phyloP scores from a whole-genome alignment of 2,329 filamentous ascomycete genomes.

The Fusarium continuum region DNA sequence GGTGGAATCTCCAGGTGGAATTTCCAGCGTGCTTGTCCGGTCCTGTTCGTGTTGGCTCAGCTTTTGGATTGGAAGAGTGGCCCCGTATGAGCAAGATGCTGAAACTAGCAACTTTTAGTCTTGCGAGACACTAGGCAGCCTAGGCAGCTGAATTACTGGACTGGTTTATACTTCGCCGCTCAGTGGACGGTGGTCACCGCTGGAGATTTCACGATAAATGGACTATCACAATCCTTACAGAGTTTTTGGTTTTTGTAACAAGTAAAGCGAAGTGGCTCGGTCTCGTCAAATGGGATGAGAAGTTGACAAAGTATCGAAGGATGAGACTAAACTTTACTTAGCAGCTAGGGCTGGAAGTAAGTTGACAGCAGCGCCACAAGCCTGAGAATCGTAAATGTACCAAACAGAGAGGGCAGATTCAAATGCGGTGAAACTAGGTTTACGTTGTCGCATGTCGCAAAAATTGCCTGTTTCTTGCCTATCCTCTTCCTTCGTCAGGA shows the following conservation, averaged over 20 bases:
- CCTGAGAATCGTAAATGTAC: slow-evolving; percentile 9
- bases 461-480: slow-evolving; percentile 15
- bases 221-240: too few species aligned
- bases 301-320: slow-evolving; percentile 15
- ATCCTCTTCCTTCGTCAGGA: slow-evolving; percentile 10
- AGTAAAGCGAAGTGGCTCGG: neutral
- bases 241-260: neutral
- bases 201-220: neutral
- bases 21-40: neutral
- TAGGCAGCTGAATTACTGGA: slow-evolving; percentile 14
- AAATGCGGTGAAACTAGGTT: neutral
- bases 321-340: slow-evolving; percentile 16
- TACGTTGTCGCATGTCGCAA: neutral
- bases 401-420: slow-evolving; percentile 14
- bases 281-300: neutral
- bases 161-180: neutral
- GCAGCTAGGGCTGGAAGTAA: slow-evolving; percentile 25
- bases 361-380: slow-evolving; percentile 25
- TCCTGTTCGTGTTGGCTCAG: neutral
- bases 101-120: slow-evolving; percentile 10
- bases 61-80: too few species aligned
- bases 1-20: neutral
- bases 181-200: neutral
- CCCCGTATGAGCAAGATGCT: slow-evolving; percentile 5
- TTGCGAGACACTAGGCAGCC: neutral